Evolutionary conservation across 371 early-diverging fungal genomes (phyloP), one percentile per base, ranked within the genome.

Genomic region (Rhizopus sp.): DNA sequence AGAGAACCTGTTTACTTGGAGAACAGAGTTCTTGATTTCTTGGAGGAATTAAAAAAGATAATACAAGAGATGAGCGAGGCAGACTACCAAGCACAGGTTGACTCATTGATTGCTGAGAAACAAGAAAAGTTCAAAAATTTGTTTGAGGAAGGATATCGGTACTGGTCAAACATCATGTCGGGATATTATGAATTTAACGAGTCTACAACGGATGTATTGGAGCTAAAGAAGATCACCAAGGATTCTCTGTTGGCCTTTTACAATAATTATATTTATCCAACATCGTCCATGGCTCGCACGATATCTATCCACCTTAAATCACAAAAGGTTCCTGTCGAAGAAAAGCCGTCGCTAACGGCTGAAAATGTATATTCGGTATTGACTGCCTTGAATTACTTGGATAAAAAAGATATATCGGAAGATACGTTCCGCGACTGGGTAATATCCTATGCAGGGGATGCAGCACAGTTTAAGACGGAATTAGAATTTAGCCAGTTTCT

Each of bases 111-210:
- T 31, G 81, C 83, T 5, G 81, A 81, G 39, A 80, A 83, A 64
- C 63, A 84, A 41, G 94, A 94, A 60, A 92, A 91, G 71, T 84
- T 86, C 62, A 93, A 94, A 68, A 91, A 92, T 54, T 58, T 96
- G 67, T 69, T 64, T n/a, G 85, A 92, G 55, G 94, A 94, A 70
- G 82, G 89, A 6, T 55, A 67, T 42, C 80, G 87, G 23, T 83
- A 88, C 57, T 94, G 94, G 95, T 60, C 61, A 1, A 87, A 90
- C 61, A 88, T 97, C 42, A 63, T 69, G 29, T 83, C 82, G 7
- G 86, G 86, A 1, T 90, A 88, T 70, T 95, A 93, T 66, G 92
- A 94, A 59, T 95, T 94, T 75, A 88, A 93, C 34, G 82, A 82
- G 55, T 70, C 60, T 33, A 58, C 67, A 15, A 78, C 72, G 30